A percentile compares a stretch with the other conserved stretches of the same genome.
These are phyloP conservation scores for Stephanodiscus triporus DNA, from an alignment of 108 stramenopile species.

Conservation along the genomic window DNA sequence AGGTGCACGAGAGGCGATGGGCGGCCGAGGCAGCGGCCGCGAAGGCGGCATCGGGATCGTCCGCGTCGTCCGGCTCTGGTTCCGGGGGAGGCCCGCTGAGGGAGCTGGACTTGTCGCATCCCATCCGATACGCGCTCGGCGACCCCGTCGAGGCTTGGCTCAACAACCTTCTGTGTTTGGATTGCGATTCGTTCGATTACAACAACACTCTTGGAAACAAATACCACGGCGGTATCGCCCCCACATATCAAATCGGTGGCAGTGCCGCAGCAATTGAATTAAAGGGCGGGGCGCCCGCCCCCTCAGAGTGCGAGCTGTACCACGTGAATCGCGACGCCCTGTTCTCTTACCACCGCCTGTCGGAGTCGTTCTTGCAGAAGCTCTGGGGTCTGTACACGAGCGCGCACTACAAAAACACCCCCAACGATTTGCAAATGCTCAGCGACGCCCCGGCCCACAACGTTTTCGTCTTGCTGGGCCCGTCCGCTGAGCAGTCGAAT, in stretches of 20 bases:
- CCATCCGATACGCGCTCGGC: conserved; percentile 93
- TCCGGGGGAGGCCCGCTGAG: conserved; percentile 59
- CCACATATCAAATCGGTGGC: conserved; percentile 1
- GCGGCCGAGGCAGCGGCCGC: conserved; percentile 79
- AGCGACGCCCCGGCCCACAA: conserved; percentile 98
- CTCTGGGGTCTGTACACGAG: conserved; percentile 97
- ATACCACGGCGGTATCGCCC: not conserved
- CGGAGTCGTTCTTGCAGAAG: conserved; percentile 98
- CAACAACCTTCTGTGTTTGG: conserved; percentile 94
- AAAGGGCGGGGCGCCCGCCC: conserved; percentile 90
- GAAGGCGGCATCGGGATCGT: conserved; percentile 33
- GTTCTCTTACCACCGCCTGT: conserved; percentile 96
- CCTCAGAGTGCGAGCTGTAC: conserved; percentile 94
- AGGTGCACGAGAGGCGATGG: conserved; percentile 93
- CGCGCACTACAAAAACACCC: conserved; percentile 99
- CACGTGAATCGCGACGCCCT: conserved; percentile 97
- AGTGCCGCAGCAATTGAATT: conserved; percentile 48
- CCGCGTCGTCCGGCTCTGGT: conserved; percentile 14
- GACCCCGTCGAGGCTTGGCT: conserved; percentile 98
- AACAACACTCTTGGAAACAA: conserved; percentile 45
- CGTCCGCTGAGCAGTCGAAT: conserved; percentile 71
- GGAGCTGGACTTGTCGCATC: conserved; percentile 91
- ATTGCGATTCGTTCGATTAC: conserved; percentile 66
- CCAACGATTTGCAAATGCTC: conserved; percentile 99
- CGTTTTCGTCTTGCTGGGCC: conserved; percentile 95